Evolutionary conservation across 345 rosid genomes (phyloP), one percentile per base, ranked within the genome.

Genomic region (Kernera saxatilis): DNA sequence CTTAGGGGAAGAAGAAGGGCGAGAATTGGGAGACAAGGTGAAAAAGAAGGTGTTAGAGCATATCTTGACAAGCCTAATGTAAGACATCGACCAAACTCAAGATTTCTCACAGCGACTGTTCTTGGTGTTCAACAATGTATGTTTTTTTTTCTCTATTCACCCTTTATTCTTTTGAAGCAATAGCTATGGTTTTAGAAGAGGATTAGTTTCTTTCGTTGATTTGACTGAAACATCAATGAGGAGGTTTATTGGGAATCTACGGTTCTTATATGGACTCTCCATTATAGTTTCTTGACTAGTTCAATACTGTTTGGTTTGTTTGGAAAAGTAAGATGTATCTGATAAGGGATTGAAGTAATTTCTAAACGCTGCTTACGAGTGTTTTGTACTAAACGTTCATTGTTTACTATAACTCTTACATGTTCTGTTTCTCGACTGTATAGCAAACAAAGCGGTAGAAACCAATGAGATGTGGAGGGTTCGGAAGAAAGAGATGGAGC

Each of bases 51-150:
- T 0, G 82, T 88, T 13, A 84, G 82, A 74, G 94, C 78, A 54
- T 89, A 89, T 78, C 92, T 89, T 52, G 73, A 77, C 66, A 74
- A 83, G 73, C 96, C 90, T 53, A 77, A 59, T 18, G 79, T 73
- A 9, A 80, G 97, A 80, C 80, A 80, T 48, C 85, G 92, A 48
- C 93, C 98, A 11, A 93, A 93, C 73, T 85, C 97, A 3, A 85
- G 93, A 60, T 90, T 93, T 79, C 98, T 88, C 32, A 84, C 86
- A 8, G 94, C 98, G n/a, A 90, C 96, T 50, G 92, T 90, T 72
- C 96, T 79, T 60, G 96, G 98, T 25, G 96, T 90, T 45, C 93
- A 90, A 63, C 97, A 93, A 85, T 88, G 97, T 93, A 72, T 15
- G 64, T 8, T 61, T 43, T 18, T 23, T n/a, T n/a, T n/a, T n/a